Conservation (phyloP, 2,329 filamentous ascomycete species). For the Colletotrichum musicola region DNA sequence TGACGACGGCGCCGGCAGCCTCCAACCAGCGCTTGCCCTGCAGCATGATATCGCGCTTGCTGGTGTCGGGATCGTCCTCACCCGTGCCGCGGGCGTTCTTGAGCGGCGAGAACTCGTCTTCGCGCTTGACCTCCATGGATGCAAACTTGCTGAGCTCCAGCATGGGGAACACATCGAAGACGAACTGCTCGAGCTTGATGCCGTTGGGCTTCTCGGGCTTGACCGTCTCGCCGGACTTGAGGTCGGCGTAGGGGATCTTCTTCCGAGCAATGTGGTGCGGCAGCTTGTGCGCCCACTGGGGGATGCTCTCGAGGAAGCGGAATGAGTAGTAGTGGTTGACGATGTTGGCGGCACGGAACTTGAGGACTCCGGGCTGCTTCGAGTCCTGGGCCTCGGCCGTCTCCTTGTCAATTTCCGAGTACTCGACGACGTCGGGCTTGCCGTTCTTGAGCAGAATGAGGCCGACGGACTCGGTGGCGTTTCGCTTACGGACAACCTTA, state of each 20-base stretch:
- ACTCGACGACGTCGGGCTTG: conserved; percentile 97
- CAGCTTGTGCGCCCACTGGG: conserved; percentile 85
- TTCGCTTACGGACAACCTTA: conserved; percentile 99
- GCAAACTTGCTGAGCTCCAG: conserved; percentile 89
- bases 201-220: conserved; percentile 97
- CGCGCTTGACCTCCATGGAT: conserved; percentile 93
- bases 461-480: conserved; percentile 94
- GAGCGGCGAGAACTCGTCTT: conserved; percentile 97
- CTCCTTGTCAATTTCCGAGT: conserved; percentile 92
- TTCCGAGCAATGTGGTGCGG: conserved; percentile 97
- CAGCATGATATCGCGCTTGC: conserved; percentile 87
- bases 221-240: conserved; percentile 80
- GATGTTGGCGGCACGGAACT: conserved; percentile 98
- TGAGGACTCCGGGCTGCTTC: conserved; percentile 84
- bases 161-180: conserved; percentile 98
- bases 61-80: conserved; percentile 95
- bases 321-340: conserved; percentile 99
- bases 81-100: conserved; percentile 91
- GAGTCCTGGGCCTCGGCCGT: conserved; percentile 91
- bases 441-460: conserved; percentile 96
- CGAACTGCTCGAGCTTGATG: conserved; percentile 99
- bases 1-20: conserved; percentile 81
- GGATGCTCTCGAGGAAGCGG: conserved; percentile 90
- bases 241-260: conserved; percentile 93
- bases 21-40: conserved; percentile 91